phyloP scores from a whole-genome alignment of 805 yeast genomes.

The Wilhelminamyces savonicus region DNA sequence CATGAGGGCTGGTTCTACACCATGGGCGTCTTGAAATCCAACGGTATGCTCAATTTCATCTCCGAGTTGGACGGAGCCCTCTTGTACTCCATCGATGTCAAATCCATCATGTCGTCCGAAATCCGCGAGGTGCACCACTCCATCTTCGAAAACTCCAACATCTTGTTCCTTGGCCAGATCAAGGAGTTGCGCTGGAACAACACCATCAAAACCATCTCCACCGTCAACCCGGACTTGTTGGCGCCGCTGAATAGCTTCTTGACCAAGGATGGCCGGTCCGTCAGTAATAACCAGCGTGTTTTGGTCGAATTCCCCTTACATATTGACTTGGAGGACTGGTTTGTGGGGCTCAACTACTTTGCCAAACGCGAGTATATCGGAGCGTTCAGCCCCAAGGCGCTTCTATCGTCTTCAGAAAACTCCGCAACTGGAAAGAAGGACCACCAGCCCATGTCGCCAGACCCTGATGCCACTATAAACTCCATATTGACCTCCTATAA shows the following conservation, averaged over 20 bases:
- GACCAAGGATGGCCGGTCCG: slow-evolving; percentile 24
- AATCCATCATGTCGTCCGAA: slow-evolving; percentile 49
- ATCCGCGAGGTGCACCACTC: slow-evolving; percentile 60
- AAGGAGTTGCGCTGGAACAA: slow-evolving; percentile 45
- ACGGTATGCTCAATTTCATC: slow-evolving; percentile 56
- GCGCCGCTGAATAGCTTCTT: slow-evolving; percentile 14
- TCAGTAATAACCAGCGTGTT: slow-evolving; percentile 34
- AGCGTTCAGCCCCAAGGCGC: slow-evolving; percentile 3
- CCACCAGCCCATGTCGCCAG: no score
- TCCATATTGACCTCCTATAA: not conserved
- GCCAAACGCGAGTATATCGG: slow-evolving; percentile 53
- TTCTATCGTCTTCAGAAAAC: not conserved
- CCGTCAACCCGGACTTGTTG: slow-evolving; percentile 10
- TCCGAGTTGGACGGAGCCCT: slow-evolving; percentile 59
- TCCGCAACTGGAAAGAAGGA: no score
- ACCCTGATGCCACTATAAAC: slow-evolving; percentile 4
- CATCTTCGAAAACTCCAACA: slow-evolving; percentile 52
- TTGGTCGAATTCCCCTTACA: slow-evolving; percentile 59
- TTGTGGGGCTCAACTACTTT: slow-evolving; percentile 59
- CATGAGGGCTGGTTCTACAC: slow-evolving; percentile 66
- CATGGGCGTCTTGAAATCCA: slow-evolving; percentile 61
- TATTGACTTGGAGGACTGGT: slow-evolving; percentile 74
- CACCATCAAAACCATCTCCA: slow-evolving; percentile 24
- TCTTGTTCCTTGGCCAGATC: slow-evolving; percentile 52
- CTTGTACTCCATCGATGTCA: slow-evolving; percentile 53